Conservation (phyloP, 2,329 filamentous ascomycete species). For the Calycina marina region DNA sequence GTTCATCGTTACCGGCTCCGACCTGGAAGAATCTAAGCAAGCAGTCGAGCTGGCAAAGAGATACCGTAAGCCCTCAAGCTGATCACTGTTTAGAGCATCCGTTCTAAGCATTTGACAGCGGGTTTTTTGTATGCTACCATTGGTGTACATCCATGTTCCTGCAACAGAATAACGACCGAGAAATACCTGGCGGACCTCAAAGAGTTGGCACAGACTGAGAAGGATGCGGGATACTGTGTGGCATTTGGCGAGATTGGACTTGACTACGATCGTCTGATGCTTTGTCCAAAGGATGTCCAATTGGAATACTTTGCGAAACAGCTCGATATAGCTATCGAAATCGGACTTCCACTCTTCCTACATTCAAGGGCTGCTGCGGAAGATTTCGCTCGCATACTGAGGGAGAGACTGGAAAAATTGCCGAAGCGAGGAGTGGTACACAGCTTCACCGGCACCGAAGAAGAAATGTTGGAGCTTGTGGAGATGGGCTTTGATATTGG, state of each 20-base stretch:
- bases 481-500: constrained; percentile 76
- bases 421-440: constrained; percentile 76
- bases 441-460: constrained; percentile 78
- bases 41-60: constrained; percentile 60
- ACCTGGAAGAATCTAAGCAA: constrained; percentile 61
- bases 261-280: constrained; percentile 84
- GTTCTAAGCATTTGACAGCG: too few species aligned
- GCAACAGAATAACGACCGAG: constrained; percentile 57
- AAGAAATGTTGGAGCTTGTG: constrained; percentile 72
- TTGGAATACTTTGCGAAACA: constrained; percentile 75
- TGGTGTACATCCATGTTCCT: constrained; percentile 86
- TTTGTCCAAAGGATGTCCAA: constrained; percentile 66
- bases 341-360: constrained; percentile 77
- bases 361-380: constrained; percentile 78
- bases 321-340: constrained; percentile 22
- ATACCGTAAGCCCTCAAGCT: constrained; percentile 49
- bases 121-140: constrained; percentile 78
- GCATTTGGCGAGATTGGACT: constrained; percentile 93
- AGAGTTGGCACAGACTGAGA: constrained; percentile 41
- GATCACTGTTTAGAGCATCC: too few species aligned
- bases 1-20: constrained; percentile 86
- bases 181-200: constrained; percentile 42
- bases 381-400: constrained; percentile 67
- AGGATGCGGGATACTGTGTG: constrained; percentile 31
- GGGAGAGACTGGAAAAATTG: constrained; percentile 46